phyloP scores from a whole-genome alignment of 805 yeast genomes.

The Candida verbasci region DNA sequence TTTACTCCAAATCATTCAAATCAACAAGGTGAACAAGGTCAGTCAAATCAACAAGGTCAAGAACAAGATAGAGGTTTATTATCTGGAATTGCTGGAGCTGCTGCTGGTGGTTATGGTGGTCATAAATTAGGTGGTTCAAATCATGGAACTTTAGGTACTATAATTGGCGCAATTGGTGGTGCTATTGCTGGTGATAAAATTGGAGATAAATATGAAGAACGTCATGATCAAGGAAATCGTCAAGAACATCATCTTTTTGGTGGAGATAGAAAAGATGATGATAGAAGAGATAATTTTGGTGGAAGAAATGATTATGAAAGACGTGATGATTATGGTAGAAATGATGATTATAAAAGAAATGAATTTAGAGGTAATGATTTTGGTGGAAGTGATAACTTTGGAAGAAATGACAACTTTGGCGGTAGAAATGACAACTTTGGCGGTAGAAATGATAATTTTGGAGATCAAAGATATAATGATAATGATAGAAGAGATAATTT shows the following conservation, averaged over 20 bases:
- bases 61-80: constrained; percentile 37
- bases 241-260: constrained; percentile 7
- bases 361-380: too few relatives aligned
- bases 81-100: constrained; percentile 46
- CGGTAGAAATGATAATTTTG: constrained; percentile 7
- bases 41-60: neutral
- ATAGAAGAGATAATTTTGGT: constrained; percentile 6
- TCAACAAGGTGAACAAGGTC: constrained; percentile 25
- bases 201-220: constrained; percentile 34
- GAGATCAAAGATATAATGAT: constrained; percentile 6
- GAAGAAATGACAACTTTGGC: constrained; percentile 7
- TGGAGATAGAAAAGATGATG: constrained; percentile 7
- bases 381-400: constrained; percentile 6
- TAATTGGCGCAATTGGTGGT: constrained; percentile 54
- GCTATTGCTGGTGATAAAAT: constrained; percentile 50
- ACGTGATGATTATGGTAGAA: constrained; percentile 6
- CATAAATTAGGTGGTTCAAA: constrained; percentile 32
- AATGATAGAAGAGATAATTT: constrained; percentile 7
- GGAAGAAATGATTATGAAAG: constrained; percentile 5
- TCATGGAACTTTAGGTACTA: constrained; percentile 41
- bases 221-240: constrained; percentile 12
- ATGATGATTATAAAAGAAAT: too few relatives aligned
- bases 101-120: constrained; percentile 53
- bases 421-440: constrained; percentile 6
- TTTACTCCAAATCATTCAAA: constrained; percentile 20